Evolutionary conservation across 2,329 filamentous ascomycete species (phyloP).

Genomic region (Huntiella bhutanensis): DNA sequence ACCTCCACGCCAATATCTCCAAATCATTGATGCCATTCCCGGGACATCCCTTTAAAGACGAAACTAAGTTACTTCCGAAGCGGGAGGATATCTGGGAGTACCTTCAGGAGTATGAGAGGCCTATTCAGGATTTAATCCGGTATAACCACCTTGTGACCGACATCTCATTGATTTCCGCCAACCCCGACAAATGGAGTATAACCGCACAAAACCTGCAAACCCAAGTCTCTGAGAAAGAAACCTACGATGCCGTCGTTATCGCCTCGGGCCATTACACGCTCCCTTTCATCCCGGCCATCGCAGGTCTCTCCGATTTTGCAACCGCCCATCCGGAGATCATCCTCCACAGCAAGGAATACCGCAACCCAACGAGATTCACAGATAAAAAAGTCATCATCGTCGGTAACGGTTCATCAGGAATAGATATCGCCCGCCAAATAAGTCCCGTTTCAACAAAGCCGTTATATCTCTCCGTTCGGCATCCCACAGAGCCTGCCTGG

Average conservation of each 20-base stretch:
- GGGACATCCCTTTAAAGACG: slow-evolving; percentile 44
- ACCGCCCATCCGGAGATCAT: slow-evolving; percentile 39
- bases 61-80: slow-evolving; percentile 54
- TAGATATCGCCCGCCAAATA: slow-evolving; percentile 70
- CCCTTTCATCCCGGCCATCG: slow-evolving; percentile 45
- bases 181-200: slow-evolving; percentile 12
- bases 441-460: slow-evolving; percentile 36
- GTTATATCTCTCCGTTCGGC: slow-evolving; percentile 45
- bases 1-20: slow-evolving; percentile 74
- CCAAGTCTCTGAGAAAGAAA: slow-evolving; percentile 21
- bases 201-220: slow-evolving; percentile 16
- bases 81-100: slow-evolving; percentile 56
- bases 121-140: slow-evolving; percentile 45
- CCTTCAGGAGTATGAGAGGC: slow-evolving; percentile 49
- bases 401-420: slow-evolving; percentile 66
- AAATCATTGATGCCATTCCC: slow-evolving; percentile 63
- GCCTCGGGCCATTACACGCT: slow-evolving; percentile 59
- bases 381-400: slow-evolving; percentile 64
- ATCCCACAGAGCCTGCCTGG: slow-evolving; percentile 26
- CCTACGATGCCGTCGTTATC: slow-evolving; percentile 58
- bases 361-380: slow-evolving; percentile 40
- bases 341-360: slow-evolving; percentile 64
- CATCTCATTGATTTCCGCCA: slow-evolving; percentile 21
- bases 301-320: slow-evolving; percentile 41
- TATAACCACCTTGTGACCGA: slow-evolving; percentile 55